Conservation (phyloP, 2,329 filamentous ascomycete genomes). For the Paecilomyces fulvus region DNA sequence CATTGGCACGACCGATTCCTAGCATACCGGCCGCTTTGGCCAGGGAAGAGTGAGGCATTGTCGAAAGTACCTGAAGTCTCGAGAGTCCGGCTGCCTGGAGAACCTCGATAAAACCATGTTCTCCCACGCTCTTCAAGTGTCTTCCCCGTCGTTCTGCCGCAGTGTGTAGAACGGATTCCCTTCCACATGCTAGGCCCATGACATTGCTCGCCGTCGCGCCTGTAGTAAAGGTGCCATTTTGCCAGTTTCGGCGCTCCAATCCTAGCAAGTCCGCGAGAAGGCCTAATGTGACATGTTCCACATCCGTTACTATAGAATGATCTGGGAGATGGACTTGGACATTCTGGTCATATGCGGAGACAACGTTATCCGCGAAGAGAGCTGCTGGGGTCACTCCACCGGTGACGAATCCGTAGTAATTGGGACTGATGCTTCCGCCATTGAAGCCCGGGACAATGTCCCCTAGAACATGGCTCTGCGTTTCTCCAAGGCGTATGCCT, state of each 20-base stretch:
- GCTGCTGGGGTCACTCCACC: constrained; percentile 74
- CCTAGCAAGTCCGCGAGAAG: constrained; percentile 61
- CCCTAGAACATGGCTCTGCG: constrained; percentile 31
- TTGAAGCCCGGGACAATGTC: constrained; percentile 52
- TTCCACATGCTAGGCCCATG: constrained; percentile 58
- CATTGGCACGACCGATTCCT: constrained; percentile 62
- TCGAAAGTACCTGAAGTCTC: constrained; percentile 69
- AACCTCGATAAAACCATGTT: constrained; percentile 60
- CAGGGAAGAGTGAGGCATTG: constrained; percentile 74
- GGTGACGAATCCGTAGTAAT: constrained; percentile 85
- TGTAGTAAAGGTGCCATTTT: constrained; percentile 72
- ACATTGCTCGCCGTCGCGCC: constrained; percentile 60
- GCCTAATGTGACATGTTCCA: constrained; percentile 64
- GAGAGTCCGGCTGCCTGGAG: constrained; percentile 55
- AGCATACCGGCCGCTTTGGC: constrained; percentile 75
- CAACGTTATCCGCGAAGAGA: constrained; percentile 74
- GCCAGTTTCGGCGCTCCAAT: constrained; percentile 51
- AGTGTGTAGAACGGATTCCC: constrained; percentile 49
- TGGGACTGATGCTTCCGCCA: constrained; percentile 52
- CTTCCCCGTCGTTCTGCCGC: constrained; percentile 31
- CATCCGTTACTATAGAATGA: constrained; percentile 65
- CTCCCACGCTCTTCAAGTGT: constrained; percentile 48
- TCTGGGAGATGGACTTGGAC: constrained; percentile 70
- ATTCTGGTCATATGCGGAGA: constrained; percentile 73
- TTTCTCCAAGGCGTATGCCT: constrained; percentile 22